Evolutionary conservation across 164 flowering plant genomes (phyloP), one percentile per base, ranked within the genome.

Genomic region (Annona cherimola): DNA sequence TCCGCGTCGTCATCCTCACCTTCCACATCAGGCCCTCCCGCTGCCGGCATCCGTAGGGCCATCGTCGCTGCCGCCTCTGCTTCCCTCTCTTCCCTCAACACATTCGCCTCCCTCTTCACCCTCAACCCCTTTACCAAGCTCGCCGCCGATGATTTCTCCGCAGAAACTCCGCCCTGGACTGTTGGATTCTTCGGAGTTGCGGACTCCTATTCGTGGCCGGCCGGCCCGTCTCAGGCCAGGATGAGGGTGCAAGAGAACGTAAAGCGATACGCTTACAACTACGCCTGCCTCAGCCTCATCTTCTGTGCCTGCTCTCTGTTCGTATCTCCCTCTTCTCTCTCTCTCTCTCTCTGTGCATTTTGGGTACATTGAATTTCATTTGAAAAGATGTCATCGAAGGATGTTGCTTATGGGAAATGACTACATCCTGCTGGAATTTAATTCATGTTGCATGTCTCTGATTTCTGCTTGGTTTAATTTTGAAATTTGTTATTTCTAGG

Each of bases 41-140:
- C 74, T 40, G 11, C 75, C 54, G 11, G 74, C 60, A 19, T 70
- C 69, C 5, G 40, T 44, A 3, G 7, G 80, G 61, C 11, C 82
- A 69, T 83, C 19, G 18, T 80, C 44, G 35, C 35, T 26, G 35
- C 35, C 35, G 35, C 35, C 35, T 26, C 35, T 26, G 35, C 0
- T 26, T 26, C 35, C 35, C 77, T 86, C 74, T 83, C 87, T 44
- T 3, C 63, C 69, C 54, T 5, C 54, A 89, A 86, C 63, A 64
- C 45, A 2, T 61, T 90, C 4, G 60, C 83, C 66, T 92, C 98
- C 26, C 85, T 94, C 73, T 46, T 88, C 78, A 88, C 96, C 6
- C 73, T 92, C 73, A 94, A 90, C 70, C 98, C 97, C 6, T 84
- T 94, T 67, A 63, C 98, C 54, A 94, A 92, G 85, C 91, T 94